phyloP scores from a whole-genome alignment of 2,329 filamentous ascomycete genomes.

The Cladosporium halotolerans region DNA sequence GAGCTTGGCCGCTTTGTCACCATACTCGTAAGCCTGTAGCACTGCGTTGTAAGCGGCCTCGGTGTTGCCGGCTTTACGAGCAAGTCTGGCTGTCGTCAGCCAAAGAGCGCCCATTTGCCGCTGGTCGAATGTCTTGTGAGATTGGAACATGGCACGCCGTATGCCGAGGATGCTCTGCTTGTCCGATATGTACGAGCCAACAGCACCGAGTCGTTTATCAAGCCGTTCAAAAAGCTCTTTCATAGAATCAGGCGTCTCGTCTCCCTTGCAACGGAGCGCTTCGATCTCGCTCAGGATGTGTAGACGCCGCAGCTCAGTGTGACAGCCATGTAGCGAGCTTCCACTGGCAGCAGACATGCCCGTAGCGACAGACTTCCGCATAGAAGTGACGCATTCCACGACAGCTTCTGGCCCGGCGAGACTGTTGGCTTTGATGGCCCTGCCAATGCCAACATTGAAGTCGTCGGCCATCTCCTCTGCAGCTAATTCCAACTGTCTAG shows the following conservation, averaged over 20 bases:
- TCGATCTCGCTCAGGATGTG: constrained; percentile 87
- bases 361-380: constrained; percentile 65
- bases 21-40: constrained; percentile 75
- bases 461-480: constrained; percentile 44
- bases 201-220: constrained; percentile 72
- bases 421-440: constrained; percentile 55
- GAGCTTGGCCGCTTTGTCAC: constrained; percentile 81
- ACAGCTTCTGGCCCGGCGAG: constrained; percentile 44
- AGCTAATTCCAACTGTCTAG: constrained; percentile 47
- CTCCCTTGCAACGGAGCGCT: constrained; percentile 45
- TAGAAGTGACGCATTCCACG: constrained; percentile 56
- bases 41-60: constrained; percentile 92
- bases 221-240: constrained; percentile 39
- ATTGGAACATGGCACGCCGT: constrained; percentile 71
- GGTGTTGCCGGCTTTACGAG: constrained; percentile 75
- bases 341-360: constrained; percentile 72
- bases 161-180: constrained; percentile 91
- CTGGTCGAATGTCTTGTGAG: constrained; percentile 48
- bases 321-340: constrained; percentile 73
- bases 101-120: constrained; percentile 76
- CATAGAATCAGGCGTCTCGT: constrained; percentile 21
- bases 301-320: constrained; percentile 76
- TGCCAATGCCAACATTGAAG: constrained; percentile 77
- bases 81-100: constrained; percentile 77
- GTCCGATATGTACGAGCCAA: constrained; percentile 83